Percentiles rank a stretch among this genome's conserved stretches.
Conservation (phyloP, 2,329 filamentous ascomycete genomes). For the Fusarium temperatum region DNA sequence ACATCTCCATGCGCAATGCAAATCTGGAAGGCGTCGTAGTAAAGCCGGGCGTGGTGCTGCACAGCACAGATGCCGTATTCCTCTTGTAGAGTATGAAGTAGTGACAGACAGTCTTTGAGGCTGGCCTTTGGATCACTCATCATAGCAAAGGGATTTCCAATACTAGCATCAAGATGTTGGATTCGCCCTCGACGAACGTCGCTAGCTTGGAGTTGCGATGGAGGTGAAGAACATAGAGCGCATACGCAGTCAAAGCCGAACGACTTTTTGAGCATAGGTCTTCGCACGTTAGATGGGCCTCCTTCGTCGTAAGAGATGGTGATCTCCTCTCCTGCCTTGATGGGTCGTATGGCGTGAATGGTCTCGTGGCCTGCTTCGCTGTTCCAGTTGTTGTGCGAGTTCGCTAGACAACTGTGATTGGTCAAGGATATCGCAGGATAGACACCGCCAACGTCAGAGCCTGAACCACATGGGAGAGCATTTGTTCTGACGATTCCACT, state of each 20-base stretch:
- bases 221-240: not conserved
- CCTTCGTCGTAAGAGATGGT: not conserved
- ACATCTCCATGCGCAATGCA: not conserved
- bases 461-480: not conserved
- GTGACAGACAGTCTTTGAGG: not conserved
- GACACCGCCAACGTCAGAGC: not conserved
- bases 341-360: not conserved
- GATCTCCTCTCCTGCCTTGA: not conserved
- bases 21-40: not conserved
- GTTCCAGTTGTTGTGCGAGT: not conserved
- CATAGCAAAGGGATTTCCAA: not conserved
- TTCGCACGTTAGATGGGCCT: not conserved
- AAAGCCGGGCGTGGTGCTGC: not conserved
- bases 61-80: not conserved
- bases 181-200: not conserved
- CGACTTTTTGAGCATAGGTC: not conserved
- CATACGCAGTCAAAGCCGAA: not conserved
- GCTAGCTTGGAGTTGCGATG: not conserved
- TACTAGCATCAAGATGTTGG: not conserved
- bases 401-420: not conserved
- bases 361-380: not conserved
- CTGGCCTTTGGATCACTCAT: not conserved
- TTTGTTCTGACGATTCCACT: not conserved
- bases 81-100: not conserved
- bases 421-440: not conserved